Conservation (phyloP, 441 rosid genomes). For the Adansonia madagascariensis region DNA sequence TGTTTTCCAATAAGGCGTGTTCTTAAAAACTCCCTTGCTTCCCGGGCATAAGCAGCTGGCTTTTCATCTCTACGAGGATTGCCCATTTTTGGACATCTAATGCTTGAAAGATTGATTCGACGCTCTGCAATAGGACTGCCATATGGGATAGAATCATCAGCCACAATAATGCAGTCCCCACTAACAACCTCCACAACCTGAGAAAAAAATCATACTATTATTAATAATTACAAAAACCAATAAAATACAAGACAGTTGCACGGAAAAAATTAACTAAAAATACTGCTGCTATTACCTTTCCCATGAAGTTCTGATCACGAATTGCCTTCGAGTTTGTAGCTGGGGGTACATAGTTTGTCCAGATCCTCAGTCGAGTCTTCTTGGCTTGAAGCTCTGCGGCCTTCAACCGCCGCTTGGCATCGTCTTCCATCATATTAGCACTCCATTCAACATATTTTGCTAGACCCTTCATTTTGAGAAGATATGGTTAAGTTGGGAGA, state of each 20-base stretch:
- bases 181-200: slow-evolving; percentile 98
- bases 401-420: slow-evolving; percentile 74
- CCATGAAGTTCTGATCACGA: slow-evolving; percentile 88
- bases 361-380: slow-evolving; percentile 73
- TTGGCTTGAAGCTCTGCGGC: slow-evolving; percentile 90
- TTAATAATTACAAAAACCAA: not conserved
- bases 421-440: slow-evolving; percentile 97
- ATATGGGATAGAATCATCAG: slow-evolving; percentile 84
- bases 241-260: not conserved
- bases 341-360: slow-evolving; percentile 90
- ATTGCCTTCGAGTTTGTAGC: slow-evolving; percentile 91
- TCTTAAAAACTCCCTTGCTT: slow-evolving; percentile 87
- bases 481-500: not conserved
- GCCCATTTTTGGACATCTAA: slow-evolving; percentile 93
- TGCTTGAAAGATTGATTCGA: slow-evolving; percentile 90
- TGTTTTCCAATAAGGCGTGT: slow-evolving; percentile 77
- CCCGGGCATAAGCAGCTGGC: slow-evolving; percentile 91
- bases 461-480: slow-evolving; percentile 60
- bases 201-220: not conserved
- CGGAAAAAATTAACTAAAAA: not conserved
- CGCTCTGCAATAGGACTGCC: slow-evolving; percentile 92
- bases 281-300: slow-evolving; percentile 60
- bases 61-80: slow-evolving; percentile 86
- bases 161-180: slow-evolving; percentile 92
- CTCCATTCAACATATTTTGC: slow-evolving; percentile 99